These are phyloP conservation scores for Plasmodium inui DNA, from an alignment of 169 alveolate species.

Conservation along the genomic window DNA sequence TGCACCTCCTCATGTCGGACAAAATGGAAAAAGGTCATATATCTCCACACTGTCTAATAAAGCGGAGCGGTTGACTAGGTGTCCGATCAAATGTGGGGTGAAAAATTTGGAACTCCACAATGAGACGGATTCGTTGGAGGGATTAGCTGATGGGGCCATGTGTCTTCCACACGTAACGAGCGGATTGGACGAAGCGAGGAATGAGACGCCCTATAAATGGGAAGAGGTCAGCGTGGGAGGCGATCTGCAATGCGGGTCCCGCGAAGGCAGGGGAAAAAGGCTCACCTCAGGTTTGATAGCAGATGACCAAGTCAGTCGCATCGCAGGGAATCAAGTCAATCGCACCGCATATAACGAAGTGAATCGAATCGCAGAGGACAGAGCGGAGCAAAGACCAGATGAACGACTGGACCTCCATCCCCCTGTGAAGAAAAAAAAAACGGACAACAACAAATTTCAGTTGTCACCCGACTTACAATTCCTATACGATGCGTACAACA, in stretches of 20 bases:
- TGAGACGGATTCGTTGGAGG: background rate
- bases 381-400: background rate
- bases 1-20: background rate
- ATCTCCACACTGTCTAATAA: background rate
- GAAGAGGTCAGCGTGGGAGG: background rate
- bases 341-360: too few relatives aligned
- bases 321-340: background rate
- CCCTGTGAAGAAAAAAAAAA: background rate
- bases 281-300: background rate
- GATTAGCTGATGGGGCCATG: background rate
- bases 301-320: background rate
- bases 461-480: constrained; percentile 43
- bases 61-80: background rate
- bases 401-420: background rate
- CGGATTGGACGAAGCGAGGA: constrained; percentile 2
- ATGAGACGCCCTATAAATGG: background rate
- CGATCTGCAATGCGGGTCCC: background rate
- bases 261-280: background rate
- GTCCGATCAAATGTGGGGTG: background rate
- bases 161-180: background rate
- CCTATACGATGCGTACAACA: constrained; percentile 47
- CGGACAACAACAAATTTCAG: constrained; percentile 9
- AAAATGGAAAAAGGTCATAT: background rate
- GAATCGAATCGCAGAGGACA: background rate
- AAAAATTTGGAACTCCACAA: background rate